Base-by-base conservation (phyloP, 108 stramenopile genomes). In the Aurantiochytrium sp. region DNA sequence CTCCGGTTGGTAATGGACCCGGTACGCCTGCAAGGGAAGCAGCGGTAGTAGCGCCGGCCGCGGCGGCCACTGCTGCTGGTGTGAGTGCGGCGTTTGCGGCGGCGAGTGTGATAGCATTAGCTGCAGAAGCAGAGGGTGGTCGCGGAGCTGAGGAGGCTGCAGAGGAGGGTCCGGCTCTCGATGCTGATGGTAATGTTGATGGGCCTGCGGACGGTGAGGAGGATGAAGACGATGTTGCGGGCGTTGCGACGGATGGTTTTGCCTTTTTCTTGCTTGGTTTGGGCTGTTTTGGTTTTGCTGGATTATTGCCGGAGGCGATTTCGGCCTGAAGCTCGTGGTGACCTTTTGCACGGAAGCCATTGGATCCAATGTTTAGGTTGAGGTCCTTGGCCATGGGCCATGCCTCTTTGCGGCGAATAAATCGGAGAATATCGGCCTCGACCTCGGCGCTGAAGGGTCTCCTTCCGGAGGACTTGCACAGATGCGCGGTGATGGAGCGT, bases 321-420 rank as follows among this genome's bases (percentile, higher is more conserved):
- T 83, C 76, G 12, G 76, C 76, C 51, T 83, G 76, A 1, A 47
- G 45, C 1, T 83, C 76, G 4, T 83, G 76, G 4, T 53, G 28
- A 45, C 76, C 76, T 45, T 83, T 83, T 47, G 76, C 51, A 16
- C 76, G 45, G 28, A 83, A 83, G 16, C 76, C 76, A 23, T 83
- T 83, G n/a, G 49, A 47, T 6, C 76, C 76, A 53, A 83, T 83
- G 4, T 83, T 83, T 12, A 83, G 51, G 49, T 53, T 53, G 51
- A 83, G 76, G 76, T 47, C 76, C 76, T 83, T 83, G 76, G 76
- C 76, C 76, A 83, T 83, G n/a, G 76, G 76, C 76, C 76, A 83
- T 83, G 76, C 49, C 76, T 83, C 76, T 53, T 83, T 83, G 45
- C 76, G 76, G 25, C 76, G 76, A 83, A 83, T 83, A 23, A 83